phyloP scores from a whole-genome alignment of 306 rosid genomes.

The Crataegus laevigata region DNA sequence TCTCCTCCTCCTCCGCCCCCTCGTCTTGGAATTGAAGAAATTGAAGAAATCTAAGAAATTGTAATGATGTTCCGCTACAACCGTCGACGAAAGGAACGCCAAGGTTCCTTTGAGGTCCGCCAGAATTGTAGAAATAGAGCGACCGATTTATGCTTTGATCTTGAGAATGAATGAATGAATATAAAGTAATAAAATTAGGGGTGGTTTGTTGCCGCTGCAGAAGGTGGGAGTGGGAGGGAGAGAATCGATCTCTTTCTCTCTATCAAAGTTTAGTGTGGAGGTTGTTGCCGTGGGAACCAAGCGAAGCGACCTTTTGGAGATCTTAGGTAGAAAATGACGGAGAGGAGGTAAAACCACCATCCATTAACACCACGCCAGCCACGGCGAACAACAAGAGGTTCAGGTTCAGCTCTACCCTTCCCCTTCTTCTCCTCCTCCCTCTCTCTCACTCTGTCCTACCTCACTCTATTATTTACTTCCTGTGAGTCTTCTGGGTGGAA shows the following conservation, averaged over 20 bases:
- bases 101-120: constrained; percentile 40
- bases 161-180: neutral
- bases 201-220: neutral
- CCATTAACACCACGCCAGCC: constrained; percentile 17
- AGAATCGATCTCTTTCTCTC: neutral
- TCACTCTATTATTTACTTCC: neutral
- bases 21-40: no score
- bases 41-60: neutral
- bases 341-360: constrained; percentile 17
- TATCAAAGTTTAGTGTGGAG: constrained; percentile 5
- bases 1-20: constrained; percentile 17
- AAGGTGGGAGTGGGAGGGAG: constrained; percentile 5
- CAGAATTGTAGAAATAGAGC: constrained; percentile 13
- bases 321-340: constrained; percentile 1
- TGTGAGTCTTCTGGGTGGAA: constrained; percentile 1
- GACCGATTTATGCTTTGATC: neutral
- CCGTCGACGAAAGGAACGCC: constrained; percentile 17
- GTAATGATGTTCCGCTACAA: constrained; percentile 18
- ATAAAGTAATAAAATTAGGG: neutral
- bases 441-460: neutral
- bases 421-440: constrained; percentile 9
- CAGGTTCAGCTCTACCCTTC: constrained; percentile 9
- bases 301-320: constrained; percentile 11
- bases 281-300: constrained; percentile 38
- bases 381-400: neutral